Evolutionary conservation across 257 asterid genomes (phyloP), one percentile per base, ranked within the genome.

Genomic region (Solanum bulbocastanum): DNA sequence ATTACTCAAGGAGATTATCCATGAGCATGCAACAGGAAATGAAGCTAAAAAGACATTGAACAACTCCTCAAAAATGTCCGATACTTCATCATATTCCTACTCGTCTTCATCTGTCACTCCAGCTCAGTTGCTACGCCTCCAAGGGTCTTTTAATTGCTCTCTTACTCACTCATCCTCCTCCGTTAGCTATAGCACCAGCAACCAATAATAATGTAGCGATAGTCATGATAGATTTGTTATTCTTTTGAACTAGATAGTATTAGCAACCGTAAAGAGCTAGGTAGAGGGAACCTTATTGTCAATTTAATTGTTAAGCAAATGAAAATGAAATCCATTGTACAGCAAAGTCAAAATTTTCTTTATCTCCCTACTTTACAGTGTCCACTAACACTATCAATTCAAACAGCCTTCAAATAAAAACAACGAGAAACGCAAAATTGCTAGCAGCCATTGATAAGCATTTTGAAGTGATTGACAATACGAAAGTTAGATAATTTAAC

Each of bases 91-190:
- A 2, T 83, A 81, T 87, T 92, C 94, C 16, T 92, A 94, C 35
- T 89, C 94, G 10, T 94, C 96, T 12, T 90, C 94, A 8, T 92
- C 94, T 0, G 91, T 93, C 46, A 93, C 94, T 35, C 94, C 95
- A 2, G 90, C 94, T 20, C 97, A 91, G 60, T 89, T 94, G 94
- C 82, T 95, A 90, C 88, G 87, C 33, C 91, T 92, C 62, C 97
- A 94, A 89, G 94, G 92, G 69, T 94, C 97, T 4, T 89, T 95
- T 60, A 93, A 92, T 83, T 91, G 93, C 89, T 94, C 98, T 73
- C 88, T 91, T 20, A 91, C 88, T 84, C 93, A 94, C 91, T 92
- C 96, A 7, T 92, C 95, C 56, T 93, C 98, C 22, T 93, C 96
- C 40, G 89, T 93, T 75, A 93, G 89, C 88, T 93, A 89, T 89